Conservation (phyloP, 108 stramenopile species). For the Mediolabrus comicus region DNA sequence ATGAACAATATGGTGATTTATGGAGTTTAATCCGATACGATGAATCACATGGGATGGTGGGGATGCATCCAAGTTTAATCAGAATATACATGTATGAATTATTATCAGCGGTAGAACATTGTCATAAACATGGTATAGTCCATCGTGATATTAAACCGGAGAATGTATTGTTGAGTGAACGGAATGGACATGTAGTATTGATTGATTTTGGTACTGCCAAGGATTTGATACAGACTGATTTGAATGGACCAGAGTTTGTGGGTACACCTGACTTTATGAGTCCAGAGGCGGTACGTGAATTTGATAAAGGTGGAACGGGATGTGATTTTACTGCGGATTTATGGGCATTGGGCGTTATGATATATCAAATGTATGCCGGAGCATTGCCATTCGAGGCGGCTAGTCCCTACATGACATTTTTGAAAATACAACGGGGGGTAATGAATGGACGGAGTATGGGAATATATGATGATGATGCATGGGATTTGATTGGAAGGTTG, state of each 20-base stretch:
- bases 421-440: conserved; percentile 76
- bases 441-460: conserved; percentile 52
- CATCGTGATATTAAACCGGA: conserved; percentile 98
- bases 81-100: conserved; percentile 85
- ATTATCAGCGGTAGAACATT: conserved; percentile 86
- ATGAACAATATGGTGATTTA: conserved; percentile 82
- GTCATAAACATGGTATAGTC: conserved; percentile 89
- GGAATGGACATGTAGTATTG: conserved; percentile 83
- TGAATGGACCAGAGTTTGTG: conserved; percentile 99
- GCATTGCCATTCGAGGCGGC: conserved; percentile 77
- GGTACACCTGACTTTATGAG: conserved; percentile 99
- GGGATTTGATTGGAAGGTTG: conserved; percentile 71
- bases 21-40: conserved; percentile 79
- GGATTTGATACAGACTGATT: conserved; percentile 87
- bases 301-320: conserved; percentile 23
- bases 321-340: conserved; percentile 72
- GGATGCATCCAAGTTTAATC: conserved; percentile 69
- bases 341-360: conserved; percentile 80
- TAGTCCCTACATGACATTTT: conserved; percentile 86
- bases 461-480: conserved; percentile 74
- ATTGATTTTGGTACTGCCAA: conserved; percentile 99
- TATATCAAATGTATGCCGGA: conserved; percentile 78
- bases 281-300: conserved; percentile 88
- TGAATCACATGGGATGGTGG: conserved; percentile 57
- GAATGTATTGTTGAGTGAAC: conserved; percentile 81